Percentiles rank a stretch among this genome's conserved stretches.
phyloP scores from a whole-genome alignment of 2,329 filamentous ascomycete genomes.

The Fusarium sororula region DNA sequence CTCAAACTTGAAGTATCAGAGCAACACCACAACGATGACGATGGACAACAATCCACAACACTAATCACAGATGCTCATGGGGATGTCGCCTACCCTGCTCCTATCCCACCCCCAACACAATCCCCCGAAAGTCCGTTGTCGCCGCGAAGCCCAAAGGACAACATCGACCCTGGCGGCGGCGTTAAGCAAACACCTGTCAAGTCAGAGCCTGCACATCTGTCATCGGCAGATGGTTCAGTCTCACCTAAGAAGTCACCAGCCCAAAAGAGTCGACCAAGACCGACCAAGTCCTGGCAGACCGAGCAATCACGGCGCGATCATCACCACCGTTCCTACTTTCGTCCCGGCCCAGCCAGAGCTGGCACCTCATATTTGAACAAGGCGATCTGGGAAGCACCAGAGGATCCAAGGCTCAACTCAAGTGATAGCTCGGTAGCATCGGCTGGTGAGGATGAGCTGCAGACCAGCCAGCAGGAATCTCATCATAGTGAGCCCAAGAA shows the following conservation, averaged over 20 bases:
- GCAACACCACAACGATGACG: conserved; percentile 5
- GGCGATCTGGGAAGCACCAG: conserved; percentile 30
- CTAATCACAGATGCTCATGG: conserved; percentile 22
- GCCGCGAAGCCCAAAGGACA: conserved; percentile 10
- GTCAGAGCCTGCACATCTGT: conserved; percentile 3
- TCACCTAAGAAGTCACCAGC: neutral
- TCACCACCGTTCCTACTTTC: conserved; percentile 17
- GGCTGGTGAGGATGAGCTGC: conserved; percentile 9
- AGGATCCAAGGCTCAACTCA: neutral
- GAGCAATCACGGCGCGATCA: conserved; percentile 24
- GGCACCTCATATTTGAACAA: conserved; percentile 36
- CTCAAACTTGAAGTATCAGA: conserved; percentile 20
- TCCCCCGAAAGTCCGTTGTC: conserved; percentile 24
- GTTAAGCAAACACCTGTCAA: neutral
- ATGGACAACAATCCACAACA: conserved; percentile 3
- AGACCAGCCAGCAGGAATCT: neutral
- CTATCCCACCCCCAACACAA: conserved; percentile 18
- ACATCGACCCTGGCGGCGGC: neutral
- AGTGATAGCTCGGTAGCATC: conserved; percentile 27
- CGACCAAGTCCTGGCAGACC: conserved; percentile 35
- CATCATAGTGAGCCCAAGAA: neutral
- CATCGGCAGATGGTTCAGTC: neutral
- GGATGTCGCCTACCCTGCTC: conserved; percentile 19
- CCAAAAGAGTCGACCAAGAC: conserved; percentile 20
- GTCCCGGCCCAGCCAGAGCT: conserved; percentile 31